Conservation (phyloP, 345 rosid species). For the Dimocarpus longan region DNA sequence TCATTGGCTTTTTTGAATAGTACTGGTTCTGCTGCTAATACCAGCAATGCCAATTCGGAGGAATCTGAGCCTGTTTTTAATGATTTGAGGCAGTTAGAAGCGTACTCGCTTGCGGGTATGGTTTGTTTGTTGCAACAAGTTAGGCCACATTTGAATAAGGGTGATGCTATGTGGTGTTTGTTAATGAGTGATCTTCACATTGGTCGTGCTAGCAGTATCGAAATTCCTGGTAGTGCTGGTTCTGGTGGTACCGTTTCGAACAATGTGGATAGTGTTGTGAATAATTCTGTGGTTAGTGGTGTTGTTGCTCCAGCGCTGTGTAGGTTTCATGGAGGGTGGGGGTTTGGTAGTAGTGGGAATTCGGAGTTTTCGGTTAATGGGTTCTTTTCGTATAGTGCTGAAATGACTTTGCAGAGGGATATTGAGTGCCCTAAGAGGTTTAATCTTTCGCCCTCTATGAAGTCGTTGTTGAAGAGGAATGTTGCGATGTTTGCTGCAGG, state of each 20-base stretch:
- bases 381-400: constrained; percentile 44
- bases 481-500: constrained; percentile 91
- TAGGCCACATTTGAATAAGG: constrained; percentile 78
- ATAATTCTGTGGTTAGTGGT: constrained; percentile 43
- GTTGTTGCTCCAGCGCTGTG: constrained; percentile 59
- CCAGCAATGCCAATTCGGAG: constrained; percentile 43
- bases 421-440: constrained; percentile 87
- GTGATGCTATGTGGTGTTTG: constrained; percentile 98
- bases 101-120: constrained; percentile 81
- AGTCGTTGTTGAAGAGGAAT: constrained; percentile 78
- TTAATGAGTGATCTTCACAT: constrained; percentile 91
- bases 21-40: constrained; percentile 32
- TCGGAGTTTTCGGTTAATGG: constrained; percentile 58
- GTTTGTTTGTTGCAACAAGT: constrained; percentile 87
- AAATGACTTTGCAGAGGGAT: constrained; percentile 58
- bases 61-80: constrained; percentile 59
- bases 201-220: constrained; percentile 71
- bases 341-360: constrained; percentile 64
- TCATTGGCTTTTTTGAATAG: constrained; percentile 71
- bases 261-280: constrained; percentile 40
- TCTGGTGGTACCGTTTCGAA: constrained; percentile 27
- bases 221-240: constrained; percentile 44
- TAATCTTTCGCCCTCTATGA: constrained; percentile 84
- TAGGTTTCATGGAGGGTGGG: constrained; percentile 92
- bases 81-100: constrained; percentile 77